A percentile compares a stretch with the other conserved stretches of the same genome.
These are phyloP conservation scores for Cystobasidium tubakii DNA, from an alignment of 768 basidiomycete genomes.

Conservation along the genomic window DNA sequence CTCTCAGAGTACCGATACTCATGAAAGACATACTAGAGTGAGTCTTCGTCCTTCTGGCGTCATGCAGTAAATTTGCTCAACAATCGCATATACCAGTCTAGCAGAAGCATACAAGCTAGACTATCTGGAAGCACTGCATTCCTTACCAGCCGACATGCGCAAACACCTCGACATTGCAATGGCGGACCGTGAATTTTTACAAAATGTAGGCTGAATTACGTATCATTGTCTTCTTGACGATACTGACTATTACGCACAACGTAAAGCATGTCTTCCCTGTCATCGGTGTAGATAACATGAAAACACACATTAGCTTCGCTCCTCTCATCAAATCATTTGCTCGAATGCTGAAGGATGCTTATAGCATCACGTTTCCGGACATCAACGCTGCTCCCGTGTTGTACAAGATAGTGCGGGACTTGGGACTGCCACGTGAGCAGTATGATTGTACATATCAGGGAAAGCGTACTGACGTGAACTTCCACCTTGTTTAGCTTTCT, in stretches of 20 bases:
- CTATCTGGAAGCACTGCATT: conserved; percentile 13
- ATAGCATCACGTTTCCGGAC: conserved; percentile 31
- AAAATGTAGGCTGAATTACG: conserved; percentile 3
- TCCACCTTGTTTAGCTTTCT: conserved; percentile 33
- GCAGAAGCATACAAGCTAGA: conserved; percentile 1
- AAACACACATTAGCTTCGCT: neutral
- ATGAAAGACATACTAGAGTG: conserved; percentile 36
- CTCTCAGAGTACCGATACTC: conserved; percentile 35
- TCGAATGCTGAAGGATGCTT: neutral
- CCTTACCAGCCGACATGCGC: conserved; percentile 29
- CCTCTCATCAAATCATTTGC: conserved; percentile 19
- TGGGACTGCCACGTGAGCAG: conserved; percentile 30
- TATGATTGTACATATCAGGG: too few relatives aligned
- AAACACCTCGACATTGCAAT: conserved; percentile 7
- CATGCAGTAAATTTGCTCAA: neutral
- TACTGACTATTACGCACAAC: too few relatives aligned
- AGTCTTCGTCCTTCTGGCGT: neutral
- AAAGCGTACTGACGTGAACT: too few relatives aligned
- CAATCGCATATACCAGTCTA: neutral
- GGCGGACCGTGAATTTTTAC: neutral
- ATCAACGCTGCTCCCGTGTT: conserved; percentile 34
- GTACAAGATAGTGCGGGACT: neutral
- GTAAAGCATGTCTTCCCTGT: neutral
- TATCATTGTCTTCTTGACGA: too few relatives aligned
- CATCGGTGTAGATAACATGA: neutral